These are phyloP conservation scores for Scheffersomyces illinoinensis DNA, from an alignment of 1,139 yeast species.

Conservation along the genomic window DNA sequence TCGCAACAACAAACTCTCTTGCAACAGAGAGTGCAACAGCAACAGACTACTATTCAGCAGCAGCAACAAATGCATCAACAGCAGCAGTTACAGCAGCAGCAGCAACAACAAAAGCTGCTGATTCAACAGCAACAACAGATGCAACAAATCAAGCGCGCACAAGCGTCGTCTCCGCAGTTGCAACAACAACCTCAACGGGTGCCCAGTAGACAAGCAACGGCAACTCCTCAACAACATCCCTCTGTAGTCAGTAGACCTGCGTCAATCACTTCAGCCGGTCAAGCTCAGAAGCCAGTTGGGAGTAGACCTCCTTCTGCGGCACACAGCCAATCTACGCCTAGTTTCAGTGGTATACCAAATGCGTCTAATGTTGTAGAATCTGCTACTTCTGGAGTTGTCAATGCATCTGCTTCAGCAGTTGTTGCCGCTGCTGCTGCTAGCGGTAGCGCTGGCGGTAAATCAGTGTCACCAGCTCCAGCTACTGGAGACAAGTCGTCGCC, in stretches of 20 bases:
- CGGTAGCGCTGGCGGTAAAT: conserved; percentile 4
- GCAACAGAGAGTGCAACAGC: conserved; percentile 4
- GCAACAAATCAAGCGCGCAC: conserved; percentile 1
- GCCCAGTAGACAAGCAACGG: conserved; percentile 15
- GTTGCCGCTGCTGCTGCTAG: conserved; percentile 49
- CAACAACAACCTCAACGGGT: conserved; percentile 9
- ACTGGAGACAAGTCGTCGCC: conserved; percentile 1
- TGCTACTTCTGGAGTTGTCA: conserved; percentile 5
- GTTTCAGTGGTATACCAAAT: conserved; percentile 7
- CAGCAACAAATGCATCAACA: conserved; percentile 10
- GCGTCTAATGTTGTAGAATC: conserved; percentile 1
- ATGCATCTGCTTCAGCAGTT: conserved; percentile 36
- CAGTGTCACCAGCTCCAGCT: conserved; percentile 1
- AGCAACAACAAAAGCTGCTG: conserved; percentile 21
- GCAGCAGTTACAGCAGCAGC: conserved; percentile 13
- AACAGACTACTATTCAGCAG: conserved; percentile 6
- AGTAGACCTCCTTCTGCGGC: not conserved
- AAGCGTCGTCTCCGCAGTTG: conserved; percentile 2
- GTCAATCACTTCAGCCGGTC: not conserved
- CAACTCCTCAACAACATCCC: conserved; percentile 4
- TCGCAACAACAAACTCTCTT: not conserved
- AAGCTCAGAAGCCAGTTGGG: not conserved
- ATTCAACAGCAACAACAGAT: conserved; percentile 16
- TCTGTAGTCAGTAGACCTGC: conserved; percentile 2
- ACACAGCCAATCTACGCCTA: conserved; percentile 5